Conservation (phyloP, 768 basidiomycete species). For the Gyrodon lividus region DNA sequence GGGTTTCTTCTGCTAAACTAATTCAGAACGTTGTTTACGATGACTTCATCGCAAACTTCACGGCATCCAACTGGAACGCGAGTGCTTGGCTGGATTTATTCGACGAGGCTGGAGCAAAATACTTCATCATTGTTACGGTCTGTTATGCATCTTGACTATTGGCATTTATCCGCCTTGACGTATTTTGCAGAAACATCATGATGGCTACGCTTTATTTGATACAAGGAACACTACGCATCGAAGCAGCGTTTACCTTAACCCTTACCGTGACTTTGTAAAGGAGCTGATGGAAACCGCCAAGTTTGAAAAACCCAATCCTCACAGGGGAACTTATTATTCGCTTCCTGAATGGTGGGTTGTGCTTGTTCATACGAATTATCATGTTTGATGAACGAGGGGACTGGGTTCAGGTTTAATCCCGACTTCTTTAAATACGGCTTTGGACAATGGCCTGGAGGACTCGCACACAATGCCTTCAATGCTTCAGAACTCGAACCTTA, state of each 20-base stretch:
- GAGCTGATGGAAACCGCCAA: slow-evolving; percentile 53
- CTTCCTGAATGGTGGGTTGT: slow-evolving; percentile 49
- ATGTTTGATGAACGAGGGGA: neutral
- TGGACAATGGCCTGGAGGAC: slow-evolving; percentile 49
- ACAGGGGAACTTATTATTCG: slow-evolving; percentile 59
- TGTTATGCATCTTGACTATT: slow-evolving; percentile 12
- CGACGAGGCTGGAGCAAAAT: slow-evolving; percentile 56
- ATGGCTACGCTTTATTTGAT: slow-evolving; percentile 58
- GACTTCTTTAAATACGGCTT: slow-evolving; percentile 52
- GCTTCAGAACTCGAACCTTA: slow-evolving; percentile 49
- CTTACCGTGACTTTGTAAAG: slow-evolving; percentile 49
- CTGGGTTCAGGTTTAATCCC: slow-evolving; percentile 49
- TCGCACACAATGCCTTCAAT: slow-evolving; percentile 53
- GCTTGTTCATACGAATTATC: neutral
- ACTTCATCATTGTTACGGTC: slow-evolving; percentile 57
- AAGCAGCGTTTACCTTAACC: slow-evolving; percentile 47
- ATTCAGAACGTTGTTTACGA: slow-evolving; percentile 50
- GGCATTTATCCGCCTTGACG: neutral
- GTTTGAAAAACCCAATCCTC: slow-evolving; percentile 46
- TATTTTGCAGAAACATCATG: slow-evolving; percentile 53
- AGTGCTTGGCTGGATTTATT: slow-evolving; percentile 55
- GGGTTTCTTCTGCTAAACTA: neutral
- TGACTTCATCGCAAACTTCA: slow-evolving; percentile 57
- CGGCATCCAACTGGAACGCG: slow-evolving; percentile 51
- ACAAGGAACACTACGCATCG: slow-evolving; percentile 52